phyloP scores from a whole-genome alignment of 108 stramenopile species.

The Skeletonema menzelii region DNA sequence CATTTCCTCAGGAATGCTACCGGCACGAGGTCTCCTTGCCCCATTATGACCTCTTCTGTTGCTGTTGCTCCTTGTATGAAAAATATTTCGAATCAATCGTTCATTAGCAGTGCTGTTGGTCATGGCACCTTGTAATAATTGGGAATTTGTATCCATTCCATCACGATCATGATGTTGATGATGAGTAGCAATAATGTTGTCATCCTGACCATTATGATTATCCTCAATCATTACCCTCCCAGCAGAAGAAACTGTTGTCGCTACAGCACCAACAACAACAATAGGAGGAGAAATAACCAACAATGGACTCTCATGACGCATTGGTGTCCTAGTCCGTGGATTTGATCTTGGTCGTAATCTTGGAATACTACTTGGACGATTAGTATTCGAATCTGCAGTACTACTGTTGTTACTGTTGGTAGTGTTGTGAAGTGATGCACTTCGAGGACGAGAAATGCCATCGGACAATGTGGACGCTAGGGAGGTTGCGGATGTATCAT shows the following conservation, averaged over 20 bases:
- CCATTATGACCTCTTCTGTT: too few species aligned
- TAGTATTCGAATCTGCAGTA: too few species aligned
- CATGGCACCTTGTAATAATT: neutral
- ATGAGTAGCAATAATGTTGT: too few species aligned
- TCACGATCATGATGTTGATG: neutral
- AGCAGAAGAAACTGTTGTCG: too few species aligned
- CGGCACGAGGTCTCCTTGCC: neutral
- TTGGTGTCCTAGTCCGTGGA: conserved; percentile 65
- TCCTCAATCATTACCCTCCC: too few species aligned
- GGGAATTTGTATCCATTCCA: neutral
- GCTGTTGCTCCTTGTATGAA: neutral
- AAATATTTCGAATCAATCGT: neutral
- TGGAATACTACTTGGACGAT: neutral
- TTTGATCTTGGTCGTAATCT: conserved; percentile 56
- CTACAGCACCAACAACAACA: neutral
- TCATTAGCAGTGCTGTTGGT: too few species aligned
- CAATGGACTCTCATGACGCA: conserved; percentile 57
- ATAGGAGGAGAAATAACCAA: neutral
- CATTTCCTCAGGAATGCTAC: neutral
- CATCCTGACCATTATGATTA: too few species aligned
- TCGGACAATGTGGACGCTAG: conserved; percentile 10
- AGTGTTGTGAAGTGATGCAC: neutral
- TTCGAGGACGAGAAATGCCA: neutral
- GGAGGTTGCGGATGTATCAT: conserved; percentile 26
- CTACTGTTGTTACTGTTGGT: neutral